Evolutionary conservation across 169 alveolate species (phyloP).

Genomic region (Perkinsus olseni): DNA sequence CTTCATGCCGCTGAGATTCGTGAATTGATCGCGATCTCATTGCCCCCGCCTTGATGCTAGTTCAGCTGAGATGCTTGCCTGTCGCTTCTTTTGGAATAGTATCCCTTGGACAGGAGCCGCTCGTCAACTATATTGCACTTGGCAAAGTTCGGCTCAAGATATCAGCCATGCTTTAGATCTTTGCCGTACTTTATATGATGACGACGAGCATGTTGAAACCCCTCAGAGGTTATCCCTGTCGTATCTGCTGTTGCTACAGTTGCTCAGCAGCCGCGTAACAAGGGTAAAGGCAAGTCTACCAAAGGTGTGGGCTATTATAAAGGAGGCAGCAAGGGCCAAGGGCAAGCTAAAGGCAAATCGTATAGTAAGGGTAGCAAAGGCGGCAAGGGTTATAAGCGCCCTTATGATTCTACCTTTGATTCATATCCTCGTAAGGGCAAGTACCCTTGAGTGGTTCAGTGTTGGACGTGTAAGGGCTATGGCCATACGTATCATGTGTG

Average conservation of each 20-base stretch:
- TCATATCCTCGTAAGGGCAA: no score
- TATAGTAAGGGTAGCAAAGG: no score
- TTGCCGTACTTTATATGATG: neutral
- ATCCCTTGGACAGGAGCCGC: neutral
- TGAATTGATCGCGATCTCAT: neutral
- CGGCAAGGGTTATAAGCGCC: neutral
- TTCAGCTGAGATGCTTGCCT: neutral
- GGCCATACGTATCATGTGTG: neutral
- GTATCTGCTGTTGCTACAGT: neutral
- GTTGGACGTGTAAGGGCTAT: neutral
- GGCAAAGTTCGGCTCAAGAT: neutral
- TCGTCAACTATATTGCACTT: neutral
- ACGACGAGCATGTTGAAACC: neutral
- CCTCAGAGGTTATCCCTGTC: neutral
- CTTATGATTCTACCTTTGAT: no score
- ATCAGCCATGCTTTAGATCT: neutral
- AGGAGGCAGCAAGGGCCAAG: neutral
- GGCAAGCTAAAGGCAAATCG: neutral
- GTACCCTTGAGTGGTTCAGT: neutral
- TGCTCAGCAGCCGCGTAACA: neutral
- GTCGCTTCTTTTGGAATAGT: neutral
- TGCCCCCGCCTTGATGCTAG: neutral
- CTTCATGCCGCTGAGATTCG: neutral
- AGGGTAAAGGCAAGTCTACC: neutral
- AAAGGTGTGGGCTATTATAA: neutral